These are phyloP conservation scores for Tetrahymena malaccensis DNA, from an alignment of 73 alveolate species.

Conservation along the genomic window DNA sequence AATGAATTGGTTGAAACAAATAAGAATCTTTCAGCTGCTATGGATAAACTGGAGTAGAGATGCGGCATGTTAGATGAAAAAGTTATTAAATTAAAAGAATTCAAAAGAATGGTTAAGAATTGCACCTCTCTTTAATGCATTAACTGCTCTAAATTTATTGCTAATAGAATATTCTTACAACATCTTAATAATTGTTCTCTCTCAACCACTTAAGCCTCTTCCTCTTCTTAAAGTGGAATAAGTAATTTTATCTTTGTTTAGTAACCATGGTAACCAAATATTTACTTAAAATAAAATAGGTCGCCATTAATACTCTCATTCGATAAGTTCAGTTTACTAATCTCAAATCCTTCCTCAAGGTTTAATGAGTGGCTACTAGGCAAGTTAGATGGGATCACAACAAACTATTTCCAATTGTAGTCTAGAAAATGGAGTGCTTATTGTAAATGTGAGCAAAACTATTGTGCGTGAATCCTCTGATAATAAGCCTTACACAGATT, in stretches of 20 bases:
- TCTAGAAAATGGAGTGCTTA: constrained; percentile 6
- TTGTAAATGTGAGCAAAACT: constrained; percentile 8
- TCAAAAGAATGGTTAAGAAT: constrained; percentile 40
- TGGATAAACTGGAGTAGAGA: constrained; percentile 50
- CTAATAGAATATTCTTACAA: constrained; percentile 12
- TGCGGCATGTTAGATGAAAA: constrained; percentile 45
- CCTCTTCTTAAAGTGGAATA: not conserved
- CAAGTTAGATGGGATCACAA: not conserved
- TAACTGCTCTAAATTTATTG: constrained; percentile 29
- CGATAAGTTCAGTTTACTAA: not conserved
- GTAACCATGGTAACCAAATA: too few relatives aligned
- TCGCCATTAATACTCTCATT: not conserved
- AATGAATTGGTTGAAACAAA: constrained; percentile 42
- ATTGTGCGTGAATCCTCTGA: constrained; percentile 39
- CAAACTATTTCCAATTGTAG: not conserved
- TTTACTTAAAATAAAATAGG: not conserved
- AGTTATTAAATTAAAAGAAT: constrained; percentile 31
- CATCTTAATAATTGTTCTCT: constrained; percentile 14
- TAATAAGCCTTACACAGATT: constrained; percentile 73
- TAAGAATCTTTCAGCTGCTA: constrained; percentile 42
- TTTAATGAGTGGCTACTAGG: not conserved
- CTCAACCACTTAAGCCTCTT: not conserved
- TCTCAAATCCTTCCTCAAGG: not conserved
- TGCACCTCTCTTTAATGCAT: constrained; percentile 29
- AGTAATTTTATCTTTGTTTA: not conserved